These are phyloP conservation scores for Fusarium pseudograminearum DNA, from an alignment of 2,329 filamentous ascomycete species.

Conservation along the genomic window DNA sequence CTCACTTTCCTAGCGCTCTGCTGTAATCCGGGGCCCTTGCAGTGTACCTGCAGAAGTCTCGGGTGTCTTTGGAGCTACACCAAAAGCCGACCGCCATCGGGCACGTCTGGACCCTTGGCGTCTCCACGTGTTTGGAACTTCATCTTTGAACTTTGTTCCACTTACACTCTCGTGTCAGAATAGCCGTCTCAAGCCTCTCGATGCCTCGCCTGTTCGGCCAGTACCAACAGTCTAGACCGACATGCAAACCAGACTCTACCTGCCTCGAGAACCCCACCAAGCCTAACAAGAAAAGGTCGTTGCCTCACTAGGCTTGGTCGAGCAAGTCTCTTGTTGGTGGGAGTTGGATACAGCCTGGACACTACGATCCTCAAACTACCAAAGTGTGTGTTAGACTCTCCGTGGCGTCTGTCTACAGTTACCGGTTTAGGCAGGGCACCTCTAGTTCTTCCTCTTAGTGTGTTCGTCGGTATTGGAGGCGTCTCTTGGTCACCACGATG, in stretches of 20 bases:
- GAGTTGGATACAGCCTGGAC: neutral
- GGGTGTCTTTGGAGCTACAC: slow-evolving; percentile 10
- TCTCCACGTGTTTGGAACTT: slow-evolving; percentile 27
- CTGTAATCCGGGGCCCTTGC: neutral
- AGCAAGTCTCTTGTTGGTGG: slow-evolving; percentile 18
- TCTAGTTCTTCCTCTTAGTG: slow-evolving; percentile 6
- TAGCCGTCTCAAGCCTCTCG: slow-evolving; percentile 2
- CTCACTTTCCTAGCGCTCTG: neutral
- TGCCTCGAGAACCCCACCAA: neutral
- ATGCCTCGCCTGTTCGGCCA: slow-evolving; percentile 1
- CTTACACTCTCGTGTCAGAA: slow-evolving; percentile 10
- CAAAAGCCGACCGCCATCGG: slow-evolving; percentile 28
- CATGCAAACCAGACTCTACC: neutral
- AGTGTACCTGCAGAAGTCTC: slow-evolving; percentile 28
- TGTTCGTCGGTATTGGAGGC: slow-evolving; percentile 13
- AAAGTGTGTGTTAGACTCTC: slow-evolving; percentile 10
- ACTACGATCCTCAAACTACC: neutral
- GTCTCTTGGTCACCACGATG: slow-evolving; percentile 3
- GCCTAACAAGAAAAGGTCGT: neutral
- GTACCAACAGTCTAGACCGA: slow-evolving; percentile 1
- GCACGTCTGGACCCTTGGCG: slow-evolving; percentile 28
- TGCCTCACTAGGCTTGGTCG: slow-evolving; percentile 1
- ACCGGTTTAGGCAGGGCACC: slow-evolving; percentile 15
- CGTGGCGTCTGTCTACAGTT: slow-evolving; percentile 39
- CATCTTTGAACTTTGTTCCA: slow-evolving; percentile 8